Base-by-base conservation (phyloP, 176 grass and related monocot genomes). In the Cocos nucifera region DNA sequence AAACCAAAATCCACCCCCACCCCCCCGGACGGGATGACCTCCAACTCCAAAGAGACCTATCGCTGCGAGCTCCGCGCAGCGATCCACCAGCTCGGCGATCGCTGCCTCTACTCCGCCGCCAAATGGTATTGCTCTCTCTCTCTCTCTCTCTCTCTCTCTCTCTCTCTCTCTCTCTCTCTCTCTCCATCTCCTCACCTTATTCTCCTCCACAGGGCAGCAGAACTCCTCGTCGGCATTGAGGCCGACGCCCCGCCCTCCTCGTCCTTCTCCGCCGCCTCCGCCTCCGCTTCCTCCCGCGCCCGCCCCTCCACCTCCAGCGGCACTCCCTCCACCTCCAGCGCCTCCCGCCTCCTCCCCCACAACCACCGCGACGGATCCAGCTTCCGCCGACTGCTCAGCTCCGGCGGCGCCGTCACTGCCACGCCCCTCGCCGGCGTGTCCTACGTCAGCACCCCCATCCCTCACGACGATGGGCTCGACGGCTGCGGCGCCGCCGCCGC, bases 381-480 rank as follows among this genome's bases (percentile, higher is more conserved):
- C 75, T 80, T 78, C 75, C 81, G 76, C 58, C 81, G 83, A 73
- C 79, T 79, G n/a, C 64, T 85, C 44, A 83, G 87, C 6, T 70
- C 69, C 17, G 35, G 35, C 9, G 75, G 64, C 4, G 15, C 27
- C 32, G 55, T 29, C 61, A 65, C 23, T 3, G 69, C 72, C 56
- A 98, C 93, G 24, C 87, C 93, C 58, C 76, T 82, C 15, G 87
- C 69, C 27, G 83, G 87, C 25, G 80, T 96, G 22, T 96, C 87
- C n/a, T 90, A 96, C 71, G 78, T 90, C 25, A 86, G 73, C 88
- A 98, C 84, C 10, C 93, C 93, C n/a, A 77, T 92, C 52, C 93
- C 84, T 8, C 77, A 86, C 54, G 93, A 98, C 53, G 92, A 91
- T 16, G 76, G 64, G 19, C 77, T 87, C 56, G 75, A 77, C 32